These are phyloP conservation scores for Rhynchosporium secalis DNA, from an alignment of 2,329 filamentous ascomycete species.

Conservation along the genomic window DNA sequence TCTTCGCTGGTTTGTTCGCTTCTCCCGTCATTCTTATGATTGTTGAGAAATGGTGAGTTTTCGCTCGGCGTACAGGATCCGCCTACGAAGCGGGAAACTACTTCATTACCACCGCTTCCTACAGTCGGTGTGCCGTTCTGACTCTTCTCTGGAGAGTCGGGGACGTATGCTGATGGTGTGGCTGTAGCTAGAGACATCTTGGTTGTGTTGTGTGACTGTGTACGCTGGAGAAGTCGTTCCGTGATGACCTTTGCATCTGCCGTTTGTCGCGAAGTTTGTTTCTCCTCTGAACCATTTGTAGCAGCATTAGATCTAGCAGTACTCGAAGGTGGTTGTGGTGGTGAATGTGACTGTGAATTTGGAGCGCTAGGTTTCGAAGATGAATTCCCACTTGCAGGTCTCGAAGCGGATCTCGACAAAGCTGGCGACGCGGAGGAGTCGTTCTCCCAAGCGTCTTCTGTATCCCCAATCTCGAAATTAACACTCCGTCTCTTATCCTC, in stretches of 20 bases:
- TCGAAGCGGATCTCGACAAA: constrained; percentile 48
- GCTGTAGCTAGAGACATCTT: constrained; percentile 61
- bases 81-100: constrained; percentile 62
- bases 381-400: constrained; percentile 46
- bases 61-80: constrained; percentile 52
- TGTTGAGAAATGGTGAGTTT: constrained; percentile 51
- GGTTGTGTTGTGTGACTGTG: constrained; percentile 58
- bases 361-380: constrained; percentile 45
- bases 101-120: constrained; percentile 42
- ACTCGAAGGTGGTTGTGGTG: constrained; percentile 27
- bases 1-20: constrained; percentile 28
- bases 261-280: constrained; percentile 45
- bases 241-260: constrained; percentile 66
- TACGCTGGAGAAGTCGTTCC: constrained; percentile 65
- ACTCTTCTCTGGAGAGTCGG: constrained; percentile 38
- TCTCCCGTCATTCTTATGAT: constrained; percentile 34
- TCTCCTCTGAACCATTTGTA: constrained; percentile 31
- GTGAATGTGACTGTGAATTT: constrained; percentile 37
- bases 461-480: constrained; percentile 62
- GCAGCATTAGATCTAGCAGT: not conserved
- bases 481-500: constrained; percentile 58
- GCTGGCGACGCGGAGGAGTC: constrained; percentile 63
- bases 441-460: constrained; percentile 64
- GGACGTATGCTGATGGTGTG: constrained; percentile 42
- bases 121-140: constrained; percentile 27